Evolutionary conservation across 129 eudicot genomes (phyloP), one percentile per base, ranked within the genome.

Genomic region (Flaveria linearis): DNA sequence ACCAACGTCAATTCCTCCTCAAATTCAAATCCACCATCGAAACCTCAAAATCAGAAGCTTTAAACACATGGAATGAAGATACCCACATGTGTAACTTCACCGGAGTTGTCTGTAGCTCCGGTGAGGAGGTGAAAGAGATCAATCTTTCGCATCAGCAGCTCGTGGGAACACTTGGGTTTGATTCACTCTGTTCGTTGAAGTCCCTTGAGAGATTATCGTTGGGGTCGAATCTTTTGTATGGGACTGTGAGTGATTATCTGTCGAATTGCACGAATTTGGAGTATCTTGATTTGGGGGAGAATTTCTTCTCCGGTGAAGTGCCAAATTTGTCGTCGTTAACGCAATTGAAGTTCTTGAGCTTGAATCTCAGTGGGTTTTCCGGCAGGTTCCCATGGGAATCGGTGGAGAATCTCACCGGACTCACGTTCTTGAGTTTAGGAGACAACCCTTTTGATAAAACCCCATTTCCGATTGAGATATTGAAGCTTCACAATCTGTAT

Each of bases 361-460:
- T 88, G 69, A 85, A 83, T 28, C 26, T 17, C 1, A 88, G 86
- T 26, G 89, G 89, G 39, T 78, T 88, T 55, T 69, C 89, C 5
- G 87, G 92, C 2, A 33, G 22, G 18, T 88, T 85, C 72, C 92
- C 92, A n/a, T 88, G 92, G 92, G 78, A 81, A 49, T 85, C 89
- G 57, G 49, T 88, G 25, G 78, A 47, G 70, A 80, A 85, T 71
- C 87, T 83, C n/a, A 74, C 82, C 22, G 30, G 17, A 15, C 82
- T 88, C 2, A 76, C 60, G 5, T 85, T 83, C 76, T 81, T 88
- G 81, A 88, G 92, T 66, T 66, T 85, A n/a, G 92, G 94, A 25
- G 94, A 89, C 78, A 86, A 89, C 74, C 66, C 52, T 5, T 84
- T 89, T 49, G 86, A 89, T 69, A 78, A 43, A 75, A 86, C 71